A percentile compares a stretch with the other conserved stretches of the same genome.
Evolutionary conservation across 495 filamentous ascomycete genomes (phyloP).

Genomic region (Podospora fimiseda): DNA sequence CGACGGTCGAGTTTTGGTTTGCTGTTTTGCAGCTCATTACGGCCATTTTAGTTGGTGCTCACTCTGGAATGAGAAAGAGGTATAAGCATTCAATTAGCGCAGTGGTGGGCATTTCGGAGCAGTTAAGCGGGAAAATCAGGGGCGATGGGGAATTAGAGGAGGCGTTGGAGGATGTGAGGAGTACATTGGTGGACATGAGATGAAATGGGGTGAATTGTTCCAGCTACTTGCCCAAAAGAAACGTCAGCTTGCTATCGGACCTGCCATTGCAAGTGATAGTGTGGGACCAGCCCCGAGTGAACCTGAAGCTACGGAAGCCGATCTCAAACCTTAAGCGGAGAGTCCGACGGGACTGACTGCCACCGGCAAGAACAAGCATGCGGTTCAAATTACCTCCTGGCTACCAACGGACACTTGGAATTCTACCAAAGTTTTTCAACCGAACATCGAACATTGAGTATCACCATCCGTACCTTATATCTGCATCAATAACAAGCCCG

Average conservation of each 20-base stretch:
- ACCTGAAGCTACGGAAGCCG: no score
- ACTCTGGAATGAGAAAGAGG: slow-evolving; percentile 37
- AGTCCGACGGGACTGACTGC: no score
- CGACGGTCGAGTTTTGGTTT: slow-evolving; percentile 41
- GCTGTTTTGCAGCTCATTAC: slow-evolving; percentile 47
- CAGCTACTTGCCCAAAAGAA: not conserved
- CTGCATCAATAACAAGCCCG: not conserved
- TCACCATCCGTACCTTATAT: not conserved
- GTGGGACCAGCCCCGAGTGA: no score
- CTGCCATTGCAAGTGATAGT: no score
- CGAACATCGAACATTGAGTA: not conserved
- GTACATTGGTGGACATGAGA: slow-evolving; percentile 15
- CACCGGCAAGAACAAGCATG: no score
- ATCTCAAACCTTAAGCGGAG: no score
- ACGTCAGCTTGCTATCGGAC: no score
- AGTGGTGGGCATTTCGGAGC: slow-evolving; percentile 33
- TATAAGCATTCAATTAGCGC: slow-evolving; percentile 38
- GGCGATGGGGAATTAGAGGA: slow-evolving; percentile 19
- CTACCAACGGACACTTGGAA: no score
- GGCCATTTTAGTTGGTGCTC: slow-evolving; percentile 40
- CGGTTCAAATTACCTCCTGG: no score
- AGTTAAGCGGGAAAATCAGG: slow-evolving; percentile 23
- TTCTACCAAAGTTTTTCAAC: no score
- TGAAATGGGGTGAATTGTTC: slow-evolving; percentile 1
- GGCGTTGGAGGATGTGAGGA: slow-evolving; percentile 22